Evolutionary conservation across 2,329 filamentous ascomycete species (phyloP), one percentile per base, ranked within the genome.

Genomic region (Verticillium longisporum): DNA sequence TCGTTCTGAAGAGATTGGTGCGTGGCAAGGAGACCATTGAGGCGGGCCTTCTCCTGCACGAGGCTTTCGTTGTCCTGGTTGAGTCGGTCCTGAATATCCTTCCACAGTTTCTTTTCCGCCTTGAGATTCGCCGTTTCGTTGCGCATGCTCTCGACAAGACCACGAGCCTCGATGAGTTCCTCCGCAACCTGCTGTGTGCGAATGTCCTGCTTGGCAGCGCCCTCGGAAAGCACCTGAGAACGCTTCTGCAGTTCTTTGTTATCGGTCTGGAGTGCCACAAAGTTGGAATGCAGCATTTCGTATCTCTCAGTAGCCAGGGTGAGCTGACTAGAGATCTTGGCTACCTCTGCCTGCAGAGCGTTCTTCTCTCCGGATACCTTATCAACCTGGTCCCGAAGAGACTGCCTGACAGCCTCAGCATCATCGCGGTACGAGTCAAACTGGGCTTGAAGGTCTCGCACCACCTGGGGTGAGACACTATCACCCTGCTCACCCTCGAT

Each of bases 101-200:
- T 96, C 90, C 91, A 97, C 10, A 99, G 81, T 41, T 92, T 90
- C 77, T 97, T 97, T 74, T 98, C 94, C 0, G 94, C 93, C 73
- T 96, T 97, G 37, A 97, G 83, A 70, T 98, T 97, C 15, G 92
- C 88, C 60, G 88, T 92, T 72, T 99, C 95, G 66, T 92, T 92
- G 59, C 92, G 89, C 74, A 97, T 84, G 69, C 92, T 93, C 70
- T 99, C 94, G 3, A 90, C 80, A 59, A 94, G 77, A 36, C 89
- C 89, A 71, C 88, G 89, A 5, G 90, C 88, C 72, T 97, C 95
- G 10, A 98, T 87, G 6, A 98, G 83, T 68, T 99, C 94, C 74
- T 98, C 94, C 0, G 92, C 92, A 33, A 94, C 90, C 74, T 97
- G 92, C 69, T 97, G 92, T 2, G 90, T 95, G 54, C 88, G 88